A percentile compares a stretch with the other conserved stretches of the same genome.
phyloP scores from a whole-genome alignment of 345 rosid genomes.

The Laguncularia racemosa region DNA sequence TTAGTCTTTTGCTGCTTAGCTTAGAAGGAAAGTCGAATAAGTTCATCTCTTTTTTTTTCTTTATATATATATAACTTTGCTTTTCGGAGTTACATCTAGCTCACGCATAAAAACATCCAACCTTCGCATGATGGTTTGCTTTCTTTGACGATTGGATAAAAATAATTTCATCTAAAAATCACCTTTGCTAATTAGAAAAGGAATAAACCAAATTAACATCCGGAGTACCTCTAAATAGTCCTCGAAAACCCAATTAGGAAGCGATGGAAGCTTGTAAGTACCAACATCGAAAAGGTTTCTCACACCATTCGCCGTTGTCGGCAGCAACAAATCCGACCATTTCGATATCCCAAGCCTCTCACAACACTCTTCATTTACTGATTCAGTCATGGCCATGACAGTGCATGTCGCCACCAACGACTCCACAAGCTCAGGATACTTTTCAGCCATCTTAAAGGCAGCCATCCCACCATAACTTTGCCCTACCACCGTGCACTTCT shows the following conservation, averaged over 20 bases:
- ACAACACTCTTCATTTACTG: constrained; percentile 7
- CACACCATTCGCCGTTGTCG: constrained; percentile 11
- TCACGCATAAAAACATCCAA: no score
- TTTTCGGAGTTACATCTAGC: no score
- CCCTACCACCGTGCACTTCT: constrained; percentile 30
- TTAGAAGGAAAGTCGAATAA: no score
- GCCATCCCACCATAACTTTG: constrained; percentile 38
- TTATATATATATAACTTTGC: no score
- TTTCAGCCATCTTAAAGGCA: constrained; percentile 36
- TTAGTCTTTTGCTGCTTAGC: no score
- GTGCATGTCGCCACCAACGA: constrained; percentile 26
- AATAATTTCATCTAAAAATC: no score
- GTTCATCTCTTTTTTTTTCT: no score
- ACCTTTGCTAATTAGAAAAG: neutral
- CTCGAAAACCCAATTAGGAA: constrained; percentile 18
- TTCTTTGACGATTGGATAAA: no score
- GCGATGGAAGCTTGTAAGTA: constrained; percentile 9
- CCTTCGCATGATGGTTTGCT: no score
- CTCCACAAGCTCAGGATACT: constrained; percentile 27
- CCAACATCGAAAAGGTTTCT: constrained; percentile 4
- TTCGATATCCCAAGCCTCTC: constrained; percentile 16
- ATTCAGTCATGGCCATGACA: constrained; percentile 28
- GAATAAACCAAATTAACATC: neutral
- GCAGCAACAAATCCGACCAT: constrained; percentile 32
- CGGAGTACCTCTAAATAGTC: constrained; percentile 17